Evolutionary conservation across 805 yeast species (phyloP).

Genomic region (Hanseniaspora meyeri): DNA sequence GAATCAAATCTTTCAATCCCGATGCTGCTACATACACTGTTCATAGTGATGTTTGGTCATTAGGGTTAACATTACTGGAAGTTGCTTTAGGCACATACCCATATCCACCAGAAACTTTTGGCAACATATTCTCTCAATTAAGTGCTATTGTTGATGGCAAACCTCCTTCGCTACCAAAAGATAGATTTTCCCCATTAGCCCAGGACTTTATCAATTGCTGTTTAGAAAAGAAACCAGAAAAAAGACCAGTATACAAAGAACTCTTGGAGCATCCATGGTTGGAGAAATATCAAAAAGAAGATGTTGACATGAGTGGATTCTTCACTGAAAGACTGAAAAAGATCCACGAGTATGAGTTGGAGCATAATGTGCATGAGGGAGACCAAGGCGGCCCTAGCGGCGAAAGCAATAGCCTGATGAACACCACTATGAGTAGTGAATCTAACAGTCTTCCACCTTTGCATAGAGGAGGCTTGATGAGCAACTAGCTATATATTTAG

Average conservation of each 20-base stretch:
- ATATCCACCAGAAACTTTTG: conserved; percentile 89
- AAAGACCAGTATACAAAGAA: conserved; percentile 68
- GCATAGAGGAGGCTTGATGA: conserved; percentile 29
- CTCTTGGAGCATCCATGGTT: conserved; percentile 81
- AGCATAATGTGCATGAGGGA: conserved; percentile 13
- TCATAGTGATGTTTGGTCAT: conserved; percentile 91
- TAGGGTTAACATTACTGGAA: conserved; percentile 77
- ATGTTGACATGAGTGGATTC: conserved; percentile 29
- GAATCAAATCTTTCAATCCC: conserved; percentile 64
- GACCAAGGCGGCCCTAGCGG: not conserved
- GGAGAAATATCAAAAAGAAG: conserved; percentile 35
- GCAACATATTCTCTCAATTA: conserved; percentile 79
- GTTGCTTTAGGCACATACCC: conserved; percentile 87
- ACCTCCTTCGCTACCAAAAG: conserved; percentile 65
- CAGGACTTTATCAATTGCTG: conserved; percentile 67
- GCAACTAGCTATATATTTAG: not conserved
- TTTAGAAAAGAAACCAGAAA: conserved; percentile 65
- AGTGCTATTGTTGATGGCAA: conserved; percentile 95
- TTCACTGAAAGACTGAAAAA: conserved; percentile 29
- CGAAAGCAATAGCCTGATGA: not conserved
- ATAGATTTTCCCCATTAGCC: conserved; percentile 59
- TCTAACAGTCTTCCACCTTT: conserved; percentile 23
- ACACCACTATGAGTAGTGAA: conserved; percentile 18
- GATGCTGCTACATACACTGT: conserved; percentile 77
- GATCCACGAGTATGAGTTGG: conserved; percentile 21